Percentiles rank a stretch among this genome's conserved stretches.
These are phyloP conservation scores for Leccinum broughii DNA, from an alignment of 768 basidiomycete genomes.

Conservation along the genomic window DNA sequence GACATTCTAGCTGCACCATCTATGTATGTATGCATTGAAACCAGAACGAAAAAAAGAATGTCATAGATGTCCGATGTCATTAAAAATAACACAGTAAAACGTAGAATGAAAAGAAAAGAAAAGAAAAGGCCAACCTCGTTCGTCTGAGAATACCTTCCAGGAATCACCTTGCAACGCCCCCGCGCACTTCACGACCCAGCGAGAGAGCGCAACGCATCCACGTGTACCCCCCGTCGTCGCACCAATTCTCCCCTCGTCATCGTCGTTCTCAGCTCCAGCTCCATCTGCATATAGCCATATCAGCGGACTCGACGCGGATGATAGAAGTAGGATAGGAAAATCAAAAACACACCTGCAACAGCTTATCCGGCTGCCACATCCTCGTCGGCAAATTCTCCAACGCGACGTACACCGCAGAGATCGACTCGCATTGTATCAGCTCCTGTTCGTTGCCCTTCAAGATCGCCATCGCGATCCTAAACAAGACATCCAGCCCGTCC, in stretches of 20 bases:
- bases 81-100: too few relatives aligned
- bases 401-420: slow-evolving; percentile 86
- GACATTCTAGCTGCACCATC: too few relatives aligned
- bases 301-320: too few relatives aligned
- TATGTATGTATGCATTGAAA: too few relatives aligned
- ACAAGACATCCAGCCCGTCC: slow-evolving; percentile 88
- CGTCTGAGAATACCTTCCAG: too few relatives aligned
- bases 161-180: too few relatives aligned
- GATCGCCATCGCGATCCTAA: slow-evolving; percentile 87
- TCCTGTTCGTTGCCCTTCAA: slow-evolving; percentile 83
- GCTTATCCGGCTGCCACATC: slow-evolving; percentile 91
- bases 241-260: slow-evolving; percentile 58
- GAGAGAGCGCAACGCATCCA: neutral
- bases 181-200: neutral
- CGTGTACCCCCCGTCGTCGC: slow-evolving; percentile 35
- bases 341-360: slow-evolving; percentile 65
- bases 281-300: slow-evolving; percentile 40
- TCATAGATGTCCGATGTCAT: too few relatives aligned
- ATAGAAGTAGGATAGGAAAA: too few relatives aligned
- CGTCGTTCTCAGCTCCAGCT: slow-evolving; percentile 54
- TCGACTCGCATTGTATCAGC: slow-evolving; percentile 78
- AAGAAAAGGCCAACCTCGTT: too few relatives aligned
- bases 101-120: too few relatives aligned
- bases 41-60: too few relatives aligned
- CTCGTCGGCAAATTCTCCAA: slow-evolving; percentile 87